Percentiles rank a stretch among this genome's conserved stretches.
phyloP scores from a whole-genome alignment of 768 basidiomycete species.

The Rhizopogon rudus region DNA sequence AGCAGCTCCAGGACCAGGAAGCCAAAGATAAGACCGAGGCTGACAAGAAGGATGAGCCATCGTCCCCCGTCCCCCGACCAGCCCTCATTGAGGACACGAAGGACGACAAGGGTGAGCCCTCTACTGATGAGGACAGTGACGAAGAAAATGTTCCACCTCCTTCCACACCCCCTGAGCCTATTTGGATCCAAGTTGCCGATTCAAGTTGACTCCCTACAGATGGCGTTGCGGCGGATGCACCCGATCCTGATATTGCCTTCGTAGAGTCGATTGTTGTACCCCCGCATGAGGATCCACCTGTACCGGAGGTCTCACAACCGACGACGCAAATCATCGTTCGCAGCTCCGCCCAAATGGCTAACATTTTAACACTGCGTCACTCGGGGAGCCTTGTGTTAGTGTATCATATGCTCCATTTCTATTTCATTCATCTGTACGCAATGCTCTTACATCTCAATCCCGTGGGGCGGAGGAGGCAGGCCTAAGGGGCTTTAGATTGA shows the following conservation, averaged over 20 bases:
- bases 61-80: not conserved
- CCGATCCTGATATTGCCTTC: conserved; percentile 11
- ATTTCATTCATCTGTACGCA: conserved; percentile 39
- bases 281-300: conserved; percentile 16
- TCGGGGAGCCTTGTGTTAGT: conserved; percentile 29
- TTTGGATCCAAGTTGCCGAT: conserved; percentile 23
- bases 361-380: conserved; percentile 26
- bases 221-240: conserved; percentile 11
- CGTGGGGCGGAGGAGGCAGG: conserved; percentile 23
- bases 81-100: conserved; percentile 6
- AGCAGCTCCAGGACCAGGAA: conserved; percentile 50
- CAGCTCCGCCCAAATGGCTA: conserved; percentile 19
- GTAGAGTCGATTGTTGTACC: conserved; percentile 22
- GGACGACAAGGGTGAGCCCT: conserved; percentile 28
- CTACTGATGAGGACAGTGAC: conserved; percentile 37
- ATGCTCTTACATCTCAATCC: conserved; percentile 33
- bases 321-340: conserved; percentile 12
- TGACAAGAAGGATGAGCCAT: conserved; percentile 37
- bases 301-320: conserved; percentile 17
- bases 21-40: conserved; percentile 40
- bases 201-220: conserved; percentile 28
- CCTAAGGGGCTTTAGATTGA: conserved; percentile 13
- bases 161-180: conserved; percentile 22
- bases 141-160: conserved; percentile 35
- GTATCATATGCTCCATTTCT: conserved; percentile 39